Evolutionary conservation across 331 rosid species (phyloP), one percentile per base, ranked within the genome.

Genomic region (Rosa hybrid): DNA sequence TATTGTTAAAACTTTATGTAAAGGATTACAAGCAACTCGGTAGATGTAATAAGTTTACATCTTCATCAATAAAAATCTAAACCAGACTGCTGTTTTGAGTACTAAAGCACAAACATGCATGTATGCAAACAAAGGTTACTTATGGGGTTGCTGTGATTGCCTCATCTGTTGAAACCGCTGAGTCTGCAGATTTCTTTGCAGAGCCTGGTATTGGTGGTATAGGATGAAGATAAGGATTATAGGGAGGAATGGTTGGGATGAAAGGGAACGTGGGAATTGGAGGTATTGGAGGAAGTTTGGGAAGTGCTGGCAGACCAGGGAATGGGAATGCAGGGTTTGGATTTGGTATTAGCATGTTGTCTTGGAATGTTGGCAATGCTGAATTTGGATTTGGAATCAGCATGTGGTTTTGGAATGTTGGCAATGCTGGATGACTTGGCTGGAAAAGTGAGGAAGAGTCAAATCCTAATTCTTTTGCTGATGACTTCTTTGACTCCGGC

Each of bases 281-380:
- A 76, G 74, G 74, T 2, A 69, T 5, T 41, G 53, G 74, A 69
- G 60, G 72, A 18, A 76, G 68, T 46, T 46, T 62, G 25, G 72
- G 62, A 27, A 76, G 13, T 17, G 34, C 42, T 45, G 59, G 46
- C 23, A 76, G 30, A 38, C 79, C 71, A 0, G 45, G 71, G 21
- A 59, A 25, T 76, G 79, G 46, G 46, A 46, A 76, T 12, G 23
- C 34, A 44, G 57, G 41, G 68, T 12, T 56, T 41, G 69, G 78
- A 75, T 1, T 63, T 13, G 44, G 78, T 10, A 59, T 21, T 1
- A 42, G 48, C 46, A 16, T 38, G 23, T 30, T 2, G n/a, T 74
- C 41, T 74, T 74, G 49, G 14, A 21, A 21, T 59, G 65, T 23
- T 59, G 65, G 65, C 65, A 59, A 25, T 27, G 25, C 46, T 62